These are phyloP conservation scores for Hyaloscypha hepaticicola DNA, from an alignment of 495 filamentous ascomycete species.

Conservation along the genomic window DNA sequence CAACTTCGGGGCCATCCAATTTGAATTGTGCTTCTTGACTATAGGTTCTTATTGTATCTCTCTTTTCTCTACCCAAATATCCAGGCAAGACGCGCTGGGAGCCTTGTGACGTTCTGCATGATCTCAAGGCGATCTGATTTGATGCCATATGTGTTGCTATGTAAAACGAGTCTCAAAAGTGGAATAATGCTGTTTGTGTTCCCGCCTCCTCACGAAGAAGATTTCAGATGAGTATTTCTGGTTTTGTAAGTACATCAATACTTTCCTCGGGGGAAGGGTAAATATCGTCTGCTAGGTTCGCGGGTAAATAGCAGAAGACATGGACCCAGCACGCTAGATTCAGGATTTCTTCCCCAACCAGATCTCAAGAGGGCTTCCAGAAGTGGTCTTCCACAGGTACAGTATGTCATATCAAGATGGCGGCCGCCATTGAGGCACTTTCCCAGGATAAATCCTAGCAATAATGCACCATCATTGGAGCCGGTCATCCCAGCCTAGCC, in stretches of 20 bases:
- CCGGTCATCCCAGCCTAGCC: constrained; percentile 6
- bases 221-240: background rate
- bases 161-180: constrained; percentile 4
- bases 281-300: background rate
- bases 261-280: background rate
- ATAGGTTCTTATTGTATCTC: background rate
- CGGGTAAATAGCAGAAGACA: background rate
- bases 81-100: background rate
- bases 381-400: background rate
- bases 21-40: background rate
- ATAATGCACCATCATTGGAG: background rate
- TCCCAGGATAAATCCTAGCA: background rate
- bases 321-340: background rate
- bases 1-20: background rate
- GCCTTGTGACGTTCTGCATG: constrained; percentile 1
- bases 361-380: background rate
- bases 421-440: background rate
- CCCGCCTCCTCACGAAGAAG: background rate
- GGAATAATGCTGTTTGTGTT: background rate
- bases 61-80: background rate
- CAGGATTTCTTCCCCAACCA: background rate
- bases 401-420: background rate
- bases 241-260: background rate
- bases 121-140: background rate
- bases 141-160: constrained; percentile 5